Percentiles rank a stretch among this genome's conserved stretches.
phyloP scores from a whole-genome alignment of 495 filamentous ascomycete species.

The Penicillium samsonianum region DNA sequence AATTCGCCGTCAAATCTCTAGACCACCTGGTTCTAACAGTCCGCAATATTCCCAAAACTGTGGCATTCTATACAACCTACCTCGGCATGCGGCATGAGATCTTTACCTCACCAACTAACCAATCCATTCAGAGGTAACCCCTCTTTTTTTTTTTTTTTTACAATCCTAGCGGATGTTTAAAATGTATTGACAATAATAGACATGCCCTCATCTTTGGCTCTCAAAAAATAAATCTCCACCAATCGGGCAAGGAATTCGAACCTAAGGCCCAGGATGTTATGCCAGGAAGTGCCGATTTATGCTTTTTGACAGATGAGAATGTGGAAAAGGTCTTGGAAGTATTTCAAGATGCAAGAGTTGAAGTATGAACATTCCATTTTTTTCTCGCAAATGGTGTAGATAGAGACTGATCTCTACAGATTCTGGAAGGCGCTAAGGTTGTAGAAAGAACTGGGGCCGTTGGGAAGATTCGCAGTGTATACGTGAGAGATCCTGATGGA shows the following conservation, averaged over 20 bases:
- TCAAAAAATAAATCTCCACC: constrained; percentile 59
- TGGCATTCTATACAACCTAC: constrained; percentile 49
- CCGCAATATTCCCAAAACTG: constrained; percentile 43
- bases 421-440: constrained; percentile 46
- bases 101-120: constrained; percentile 40
- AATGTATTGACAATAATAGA: constrained; percentile 20
- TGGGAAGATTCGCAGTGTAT: constrained; percentile 53
- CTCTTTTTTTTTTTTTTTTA: neutral
- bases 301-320: constrained; percentile 50
- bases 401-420: constrained; percentile 17
- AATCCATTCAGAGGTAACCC: constrained; percentile 31
- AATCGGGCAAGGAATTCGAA: constrained; percentile 53
- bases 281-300: constrained; percentile 55
- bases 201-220: constrained; percentile 52
- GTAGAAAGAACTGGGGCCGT: constrained; percentile 53
- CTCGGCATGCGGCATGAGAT: constrained; percentile 53
- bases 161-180: neutral
- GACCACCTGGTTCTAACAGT: constrained; percentile 58
- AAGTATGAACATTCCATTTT: constrained; percentile 23
- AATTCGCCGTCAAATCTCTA: constrained; percentile 42
- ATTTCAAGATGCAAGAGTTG: constrained; percentile 39
- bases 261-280: constrained; percentile 51
- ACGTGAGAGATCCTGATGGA: constrained; percentile 57
- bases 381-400: neutral
- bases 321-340: constrained; percentile 40